These are phyloP conservation scores for Pichia sp. DNA, from an alignment of 1,139 yeast genomes.

Conservation along the genomic window DNA sequence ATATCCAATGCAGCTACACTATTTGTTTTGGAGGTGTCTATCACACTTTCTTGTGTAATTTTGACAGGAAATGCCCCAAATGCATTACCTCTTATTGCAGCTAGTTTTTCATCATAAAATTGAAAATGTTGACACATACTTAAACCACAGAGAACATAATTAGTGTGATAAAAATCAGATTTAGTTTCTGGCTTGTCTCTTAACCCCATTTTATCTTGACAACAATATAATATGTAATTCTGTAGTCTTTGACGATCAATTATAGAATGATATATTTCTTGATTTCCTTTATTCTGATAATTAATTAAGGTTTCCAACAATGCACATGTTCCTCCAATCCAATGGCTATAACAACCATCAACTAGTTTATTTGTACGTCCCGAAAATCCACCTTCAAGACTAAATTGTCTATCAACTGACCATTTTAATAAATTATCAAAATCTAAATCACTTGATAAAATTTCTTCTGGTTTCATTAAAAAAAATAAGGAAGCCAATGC, in stretches of 20 bases:
- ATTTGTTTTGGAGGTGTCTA: constrained; percentile 24
- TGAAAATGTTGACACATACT: constrained; percentile 60
- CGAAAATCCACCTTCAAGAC: constrained; percentile 74
- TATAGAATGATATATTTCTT: constrained; percentile 22
- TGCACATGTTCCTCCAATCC: constrained; percentile 83
- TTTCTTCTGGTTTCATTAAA: constrained; percentile 33
- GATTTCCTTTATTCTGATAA: constrained; percentile 7
- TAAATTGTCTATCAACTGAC: constrained; percentile 64
- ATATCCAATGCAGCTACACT: constrained; percentile 35
- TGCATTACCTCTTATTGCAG: constrained; percentile 23
- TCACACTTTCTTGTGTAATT: constrained; percentile 24
- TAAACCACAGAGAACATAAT: constrained; percentile 75
- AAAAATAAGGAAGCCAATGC: constrained; percentile 69
- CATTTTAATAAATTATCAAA: constrained; percentile 48
- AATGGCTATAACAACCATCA: constrained; percentile 93
- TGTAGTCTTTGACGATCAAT: constrained; percentile 52
- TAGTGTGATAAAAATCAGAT: constrained; percentile 88
- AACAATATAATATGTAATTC: constrained; percentile 65
- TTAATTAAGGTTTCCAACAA: constrained; percentile 49
- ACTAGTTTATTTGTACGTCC: constrained; percentile 93
- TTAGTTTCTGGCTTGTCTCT: constrained; percentile 80
- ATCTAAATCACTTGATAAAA: constrained; percentile 25
- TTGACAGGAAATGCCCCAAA: constrained; percentile 28
- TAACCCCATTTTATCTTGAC: constrained; percentile 62
- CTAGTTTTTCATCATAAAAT: constrained; percentile 16